phyloP scores from a whole-genome alignment of 2,329 filamentous ascomycete genomes.

The Diaporthe destruens region DNA sequence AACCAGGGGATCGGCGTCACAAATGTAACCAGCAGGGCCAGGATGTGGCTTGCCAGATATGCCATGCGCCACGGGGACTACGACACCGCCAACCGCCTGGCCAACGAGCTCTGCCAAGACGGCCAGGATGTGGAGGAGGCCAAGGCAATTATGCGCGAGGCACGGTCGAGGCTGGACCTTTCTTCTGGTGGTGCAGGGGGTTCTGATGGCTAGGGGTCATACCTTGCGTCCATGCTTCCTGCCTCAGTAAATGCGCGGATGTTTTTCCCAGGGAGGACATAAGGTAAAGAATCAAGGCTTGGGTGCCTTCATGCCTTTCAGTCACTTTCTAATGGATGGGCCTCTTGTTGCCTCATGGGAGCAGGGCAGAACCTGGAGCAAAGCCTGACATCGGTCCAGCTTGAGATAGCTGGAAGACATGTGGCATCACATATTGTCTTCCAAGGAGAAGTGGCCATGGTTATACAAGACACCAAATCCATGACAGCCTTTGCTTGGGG shows the following conservation, averaged over 20 bases:
- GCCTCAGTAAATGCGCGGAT: background rate
- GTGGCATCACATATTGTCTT: background rate
- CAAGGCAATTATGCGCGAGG: slow-evolving; percentile 90
- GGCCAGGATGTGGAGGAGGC: slow-evolving; percentile 97
- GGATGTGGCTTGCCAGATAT: slow-evolving; percentile 91
- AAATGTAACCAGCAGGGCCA: slow-evolving; percentile 88
- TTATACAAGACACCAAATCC: background rate
- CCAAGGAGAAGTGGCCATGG: background rate
- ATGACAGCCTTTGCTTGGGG: background rate
- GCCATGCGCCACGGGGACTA: slow-evolving; percentile 83
- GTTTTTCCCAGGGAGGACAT: background rate
- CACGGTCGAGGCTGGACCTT: slow-evolving; percentile 79
- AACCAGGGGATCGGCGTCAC: slow-evolving; percentile 84
- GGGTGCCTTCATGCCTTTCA: background rate
- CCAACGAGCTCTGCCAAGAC: slow-evolving; percentile 93
- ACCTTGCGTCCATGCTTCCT: background rate
- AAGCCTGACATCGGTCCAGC: background rate
- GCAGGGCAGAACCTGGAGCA: background rate
- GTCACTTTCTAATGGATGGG: background rate
- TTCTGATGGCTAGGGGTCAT: slow-evolving; percentile 44
- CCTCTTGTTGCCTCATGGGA: background rate
- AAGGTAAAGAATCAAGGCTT: background rate
- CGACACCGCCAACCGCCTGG: slow-evolving; percentile 80
- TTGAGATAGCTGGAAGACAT: background rate
- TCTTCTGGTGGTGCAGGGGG: slow-evolving; percentile 35